phyloP scores from a whole-genome alignment of 2,329 filamentous ascomycete genomes.

The Botrytis fragariae region DNA sequence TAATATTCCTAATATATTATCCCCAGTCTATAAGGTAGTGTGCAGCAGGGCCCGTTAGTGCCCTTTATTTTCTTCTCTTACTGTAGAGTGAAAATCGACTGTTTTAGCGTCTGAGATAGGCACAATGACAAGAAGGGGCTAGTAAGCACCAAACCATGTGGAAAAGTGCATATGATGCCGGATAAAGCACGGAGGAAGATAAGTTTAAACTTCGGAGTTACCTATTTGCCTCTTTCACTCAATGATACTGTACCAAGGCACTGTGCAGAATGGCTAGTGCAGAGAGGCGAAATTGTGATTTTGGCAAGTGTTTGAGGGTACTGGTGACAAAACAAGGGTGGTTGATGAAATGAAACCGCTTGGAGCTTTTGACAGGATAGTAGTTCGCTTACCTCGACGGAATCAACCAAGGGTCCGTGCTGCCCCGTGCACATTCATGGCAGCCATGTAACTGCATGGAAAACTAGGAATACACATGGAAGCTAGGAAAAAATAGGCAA shows the following conservation, averaged over 20 bases:
- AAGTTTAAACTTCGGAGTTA: neutral
- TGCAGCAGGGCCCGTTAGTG: constrained; percentile 24
- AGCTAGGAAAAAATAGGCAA: neutral
- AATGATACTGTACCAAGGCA: neutral
- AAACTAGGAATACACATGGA: neutral
- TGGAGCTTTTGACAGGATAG: constrained; percentile 24
- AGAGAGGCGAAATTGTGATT: neutral
- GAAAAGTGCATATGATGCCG: neutral
- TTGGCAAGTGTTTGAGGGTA: constrained; percentile 13
- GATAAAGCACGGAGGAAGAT: neutral
- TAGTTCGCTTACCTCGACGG: constrained; percentile 11
- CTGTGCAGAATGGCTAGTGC: neutral
- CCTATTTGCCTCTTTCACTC: constrained; percentile 11
- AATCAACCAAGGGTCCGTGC: constrained; percentile 22
- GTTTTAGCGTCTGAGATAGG: constrained; percentile 33
- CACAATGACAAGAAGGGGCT: constrained; percentile 11
- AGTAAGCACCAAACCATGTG: constrained; percentile 4
- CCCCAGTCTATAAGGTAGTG: constrained; percentile 27
- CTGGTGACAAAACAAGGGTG: constrained; percentile 19
- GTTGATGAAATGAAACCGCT: constrained; percentile 30
- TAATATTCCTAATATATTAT: constrained; percentile 25
- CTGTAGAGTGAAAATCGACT: constrained; percentile 23
- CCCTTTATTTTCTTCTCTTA: neutral
- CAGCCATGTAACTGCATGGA: constrained; percentile 15
- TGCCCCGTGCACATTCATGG: constrained; percentile 25